Evolutionary conservation across 768 basidiomycete species (phyloP).

Genomic region (Coprinellus aureogranulatus): DNA sequence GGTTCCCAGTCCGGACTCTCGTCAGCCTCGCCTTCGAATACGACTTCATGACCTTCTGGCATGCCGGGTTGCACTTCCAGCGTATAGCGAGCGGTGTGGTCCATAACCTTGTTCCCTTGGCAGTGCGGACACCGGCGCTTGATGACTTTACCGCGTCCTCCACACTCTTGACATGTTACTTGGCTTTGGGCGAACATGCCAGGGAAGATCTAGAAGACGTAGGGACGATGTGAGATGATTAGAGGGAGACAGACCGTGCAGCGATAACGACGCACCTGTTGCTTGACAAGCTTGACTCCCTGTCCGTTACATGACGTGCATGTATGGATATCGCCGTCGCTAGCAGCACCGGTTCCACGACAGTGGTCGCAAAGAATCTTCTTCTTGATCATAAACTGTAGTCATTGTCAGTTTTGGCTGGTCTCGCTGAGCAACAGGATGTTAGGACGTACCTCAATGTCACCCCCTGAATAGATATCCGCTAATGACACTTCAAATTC

Average conservation of each 20-base stretch:
- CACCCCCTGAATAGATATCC: slow-evolving; percentile 61
- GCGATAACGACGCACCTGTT: slow-evolving; percentile 73
- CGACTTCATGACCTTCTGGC: slow-evolving; percentile 89
- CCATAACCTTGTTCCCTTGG: slow-evolving; percentile 74
- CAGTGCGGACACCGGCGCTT: slow-evolving; percentile 80
- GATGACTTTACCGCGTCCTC: slow-evolving; percentile 80
- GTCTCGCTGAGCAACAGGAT: neutral
- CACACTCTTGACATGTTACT: slow-evolving; percentile 78
- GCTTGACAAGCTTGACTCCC: slow-evolving; percentile 81
- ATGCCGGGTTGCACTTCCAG: slow-evolving; percentile 85
- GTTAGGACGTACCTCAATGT: neutral
- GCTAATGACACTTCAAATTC: slow-evolving; percentile 84
- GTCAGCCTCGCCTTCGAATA: slow-evolving; percentile 96
- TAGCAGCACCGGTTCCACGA: slow-evolving; percentile 91
- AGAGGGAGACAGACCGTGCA: no score
- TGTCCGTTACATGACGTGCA: slow-evolving; percentile 82
- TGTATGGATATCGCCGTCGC: slow-evolving; percentile 82
- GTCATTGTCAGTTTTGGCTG: slow-evolving; percentile 6
- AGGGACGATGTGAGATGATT: no score
- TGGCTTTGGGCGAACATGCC: slow-evolving; percentile 94
- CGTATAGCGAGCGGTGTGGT: slow-evolving; percentile 78
- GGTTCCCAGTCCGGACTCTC: slow-evolving; percentile 95
- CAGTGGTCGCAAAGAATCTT: slow-evolving; percentile 95
- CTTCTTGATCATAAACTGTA: slow-evolving; percentile 89
- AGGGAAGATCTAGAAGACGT: slow-evolving; percentile 68